A percentile compares a stretch with the other conserved stretches of the same genome.
Conservation (phyloP, 257 asterid species). For the Anisodus acutangulus region DNA sequence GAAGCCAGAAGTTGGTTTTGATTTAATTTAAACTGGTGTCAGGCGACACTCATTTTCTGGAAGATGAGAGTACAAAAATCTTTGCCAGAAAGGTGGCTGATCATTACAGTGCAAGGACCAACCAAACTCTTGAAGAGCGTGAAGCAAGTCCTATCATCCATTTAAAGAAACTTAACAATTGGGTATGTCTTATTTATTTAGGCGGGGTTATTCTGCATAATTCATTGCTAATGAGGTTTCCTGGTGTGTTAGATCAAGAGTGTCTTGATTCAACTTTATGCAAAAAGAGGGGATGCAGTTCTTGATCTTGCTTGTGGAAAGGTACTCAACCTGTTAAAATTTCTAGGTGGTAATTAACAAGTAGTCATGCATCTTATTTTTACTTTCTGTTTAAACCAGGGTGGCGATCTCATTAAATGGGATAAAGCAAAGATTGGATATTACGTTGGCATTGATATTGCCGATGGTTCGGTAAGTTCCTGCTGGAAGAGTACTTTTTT, state of each 20-base stretch:
- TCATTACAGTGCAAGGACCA: too few relatives aligned
- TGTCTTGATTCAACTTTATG: slow-evolving; percentile 55
- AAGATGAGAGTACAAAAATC: too few relatives aligned
- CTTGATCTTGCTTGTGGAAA: slow-evolving; percentile 99
- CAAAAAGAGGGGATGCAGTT: slow-evolving; percentile 72
- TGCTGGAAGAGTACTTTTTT: neutral
- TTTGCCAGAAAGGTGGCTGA: too few relatives aligned
- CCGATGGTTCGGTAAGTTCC: slow-evolving; percentile 87
- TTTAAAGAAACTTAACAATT: too few relatives aligned
- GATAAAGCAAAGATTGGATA: slow-evolving; percentile 94
- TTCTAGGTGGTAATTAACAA: neutral
- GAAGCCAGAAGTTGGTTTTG: slow-evolving; percentile 21
- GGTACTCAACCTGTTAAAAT: slow-evolving; percentile 45
- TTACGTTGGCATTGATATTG: slow-evolving; percentile 94
- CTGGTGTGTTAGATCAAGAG: slow-evolving; percentile 74
- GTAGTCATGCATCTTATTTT: neutral
- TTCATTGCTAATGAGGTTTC: slow-evolving; percentile 26
- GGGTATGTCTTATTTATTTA: slow-evolving; percentile 33
- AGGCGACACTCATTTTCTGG: slow-evolving; percentile 47
- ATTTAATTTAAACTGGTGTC: slow-evolving; percentile 30
- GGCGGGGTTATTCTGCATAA: neutral
- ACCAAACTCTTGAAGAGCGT: too few relatives aligned
- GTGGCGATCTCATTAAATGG: slow-evolving; percentile 99
- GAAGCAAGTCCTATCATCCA: too few relatives aligned
- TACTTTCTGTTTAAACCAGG: slow-evolving; percentile 53